phyloP scores from a whole-genome alignment of 116 monocot genomes.

The Dioscorea cayenensis region DNA sequence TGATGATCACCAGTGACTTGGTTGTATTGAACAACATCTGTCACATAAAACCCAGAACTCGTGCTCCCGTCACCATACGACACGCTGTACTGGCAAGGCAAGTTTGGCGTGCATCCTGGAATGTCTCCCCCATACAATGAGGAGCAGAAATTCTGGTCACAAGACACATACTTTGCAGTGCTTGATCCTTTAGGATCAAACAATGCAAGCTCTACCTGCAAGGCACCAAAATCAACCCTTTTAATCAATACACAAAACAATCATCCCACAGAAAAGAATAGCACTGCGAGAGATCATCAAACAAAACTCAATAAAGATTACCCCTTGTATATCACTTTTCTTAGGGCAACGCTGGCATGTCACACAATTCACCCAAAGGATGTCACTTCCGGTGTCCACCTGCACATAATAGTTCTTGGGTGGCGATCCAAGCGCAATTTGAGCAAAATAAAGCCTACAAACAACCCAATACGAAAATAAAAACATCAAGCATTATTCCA shows the following conservation, averaged over 20 bases:
- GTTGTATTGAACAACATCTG: conserved; percentile 57
- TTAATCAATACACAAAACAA: not conserved
- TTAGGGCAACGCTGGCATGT: conserved; percentile 62
- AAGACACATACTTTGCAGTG: conserved; percentile 36
- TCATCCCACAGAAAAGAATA: not conserved
- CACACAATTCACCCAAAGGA: conserved; percentile 83
- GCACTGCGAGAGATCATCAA: not conserved
- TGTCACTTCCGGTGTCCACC: conserved; percentile 93
- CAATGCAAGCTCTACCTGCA: conserved; percentile 53
- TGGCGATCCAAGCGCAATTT: conserved; percentile 71
- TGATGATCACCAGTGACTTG: conserved; percentile 58
- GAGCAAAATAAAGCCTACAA: conserved; percentile 66
- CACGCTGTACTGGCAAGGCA: conserved; percentile 52
- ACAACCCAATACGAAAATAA: too few relatives aligned
- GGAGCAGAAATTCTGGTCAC: conserved; percentile 57
- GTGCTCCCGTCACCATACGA: conserved; percentile 90
- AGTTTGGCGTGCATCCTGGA: conserved; percentile 29
- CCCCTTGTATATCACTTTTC: conserved; percentile 61
- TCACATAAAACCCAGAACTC: conserved; percentile 58
- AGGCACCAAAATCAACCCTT: not conserved
- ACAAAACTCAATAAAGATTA: conserved; percentile 9
- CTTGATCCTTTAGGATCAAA: conserved; percentile 63
- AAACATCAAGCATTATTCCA: too few relatives aligned
- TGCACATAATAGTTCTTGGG: conserved; percentile 69
- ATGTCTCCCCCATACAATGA: conserved; percentile 24